These are phyloP conservation scores for Fraxinus greggii DNA, from an alignment of 305 asterid species.

Conservation along the genomic window DNA sequence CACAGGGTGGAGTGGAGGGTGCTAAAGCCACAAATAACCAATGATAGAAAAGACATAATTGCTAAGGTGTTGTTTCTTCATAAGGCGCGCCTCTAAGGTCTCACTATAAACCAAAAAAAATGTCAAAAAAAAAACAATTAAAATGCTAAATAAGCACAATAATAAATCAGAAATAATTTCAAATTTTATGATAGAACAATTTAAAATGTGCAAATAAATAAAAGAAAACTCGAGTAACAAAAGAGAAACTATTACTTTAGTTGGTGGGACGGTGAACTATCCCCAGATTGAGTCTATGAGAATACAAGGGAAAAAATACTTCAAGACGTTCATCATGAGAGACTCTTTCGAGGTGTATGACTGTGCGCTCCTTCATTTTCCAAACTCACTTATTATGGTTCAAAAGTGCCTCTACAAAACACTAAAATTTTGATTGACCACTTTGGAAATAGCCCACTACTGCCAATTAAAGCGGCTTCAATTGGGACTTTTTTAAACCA, in stretches of 20 bases:
- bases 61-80: neutral
- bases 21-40: neutral
- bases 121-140: neutral
- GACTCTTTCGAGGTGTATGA: neutral
- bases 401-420: neutral
- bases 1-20: neutral
- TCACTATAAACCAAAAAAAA: neutral
- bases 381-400: neutral
- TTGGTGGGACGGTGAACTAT: neutral
- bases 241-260: neutral
- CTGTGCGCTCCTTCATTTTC: neutral
- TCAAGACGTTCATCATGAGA: neutral
- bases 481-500: neutral
- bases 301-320: neutral
- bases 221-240: neutral
- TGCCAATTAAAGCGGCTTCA: neutral
- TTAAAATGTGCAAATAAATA: neutral
- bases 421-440: neutral
- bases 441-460: neutral
- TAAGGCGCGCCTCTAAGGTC: neutral
- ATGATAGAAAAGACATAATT: neutral
- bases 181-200: neutral
- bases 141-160: neutral
- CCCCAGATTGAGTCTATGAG: neutral
- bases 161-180: neutral